These are phyloP conservation scores for Capsicum baccatum DNA, from an alignment of 257 asterid species.

Conservation along the genomic window DNA sequence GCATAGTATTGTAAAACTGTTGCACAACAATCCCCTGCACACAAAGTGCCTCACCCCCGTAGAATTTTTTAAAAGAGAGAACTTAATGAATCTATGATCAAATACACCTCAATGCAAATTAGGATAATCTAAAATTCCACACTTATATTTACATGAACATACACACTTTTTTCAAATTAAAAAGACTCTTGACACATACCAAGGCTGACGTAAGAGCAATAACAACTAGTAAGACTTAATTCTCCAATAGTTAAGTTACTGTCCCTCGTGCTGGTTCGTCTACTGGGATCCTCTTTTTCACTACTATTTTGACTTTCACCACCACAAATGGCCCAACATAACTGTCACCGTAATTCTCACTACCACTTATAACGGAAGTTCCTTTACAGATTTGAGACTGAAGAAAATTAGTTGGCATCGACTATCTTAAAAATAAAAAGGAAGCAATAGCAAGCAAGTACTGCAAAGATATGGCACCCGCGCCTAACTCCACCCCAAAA, in stretches of 20 bases:
- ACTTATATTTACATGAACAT: background rate
- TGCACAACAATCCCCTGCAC: background rate
- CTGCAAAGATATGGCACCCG: background rate
- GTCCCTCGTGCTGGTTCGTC: background rate
- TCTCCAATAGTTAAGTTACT: background rate
- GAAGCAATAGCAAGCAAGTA: background rate
- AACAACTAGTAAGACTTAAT: background rate
- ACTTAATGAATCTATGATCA: background rate
- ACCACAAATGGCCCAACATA: background rate
- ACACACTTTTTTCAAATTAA: background rate
- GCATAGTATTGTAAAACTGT: background rate
- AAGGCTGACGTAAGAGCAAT: background rate
- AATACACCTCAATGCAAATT: background rate
- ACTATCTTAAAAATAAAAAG: background rate
- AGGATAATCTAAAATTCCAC: background rate
- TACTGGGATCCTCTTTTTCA: background rate
- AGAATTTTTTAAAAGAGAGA: background rate
- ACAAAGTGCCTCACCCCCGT: too few relatives aligned
- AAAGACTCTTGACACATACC: background rate
- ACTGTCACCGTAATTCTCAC: background rate
- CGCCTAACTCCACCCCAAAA: too few relatives aligned
- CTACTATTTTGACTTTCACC: background rate
- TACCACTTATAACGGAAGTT: background rate
- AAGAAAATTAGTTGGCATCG: background rate
- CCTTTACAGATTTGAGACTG: background rate